A percentile compares a stretch with the other conserved stretches of the same genome.
Evolutionary conservation across 1,139 yeast genomes (phyloP).

Genomic region (Debaryomycetaceae sp.): DNA sequence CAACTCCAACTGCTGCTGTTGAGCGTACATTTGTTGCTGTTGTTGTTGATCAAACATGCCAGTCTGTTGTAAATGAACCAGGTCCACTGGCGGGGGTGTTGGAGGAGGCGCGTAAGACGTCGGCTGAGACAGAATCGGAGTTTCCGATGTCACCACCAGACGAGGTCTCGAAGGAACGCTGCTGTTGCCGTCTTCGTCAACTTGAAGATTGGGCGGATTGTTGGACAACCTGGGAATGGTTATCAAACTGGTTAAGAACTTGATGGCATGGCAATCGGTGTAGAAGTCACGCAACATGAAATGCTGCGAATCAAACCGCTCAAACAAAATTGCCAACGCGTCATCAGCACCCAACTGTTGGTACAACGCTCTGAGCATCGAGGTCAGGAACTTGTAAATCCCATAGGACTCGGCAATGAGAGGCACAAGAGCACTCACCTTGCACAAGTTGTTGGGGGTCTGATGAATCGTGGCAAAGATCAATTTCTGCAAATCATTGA

Average conservation of each 20-base stretch:
- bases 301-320: constrained; percentile 78
- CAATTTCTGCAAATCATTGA: constrained; percentile 74
- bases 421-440: constrained; percentile 84
- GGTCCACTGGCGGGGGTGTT: constrained; percentile 41
- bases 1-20: constrained; percentile 54
- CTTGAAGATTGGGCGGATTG: constrained; percentile 63
- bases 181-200: constrained; percentile 40
- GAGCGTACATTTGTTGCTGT: constrained; percentile 65
- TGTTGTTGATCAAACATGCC: constrained; percentile 32
- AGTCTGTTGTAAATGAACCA: constrained; percentile 44
- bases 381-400: constrained; percentile 80
- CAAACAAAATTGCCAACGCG: constrained; percentile 69
- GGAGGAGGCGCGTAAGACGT: constrained; percentile 24
- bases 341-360: constrained; percentile 74
- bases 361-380: constrained; percentile 88
- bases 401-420: constrained; percentile 93
- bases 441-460: constrained; percentile 70
- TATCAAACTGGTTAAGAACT: constrained; percentile 76
- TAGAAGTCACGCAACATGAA: constrained; percentile 76
- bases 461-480: constrained; percentile 71
- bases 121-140: constrained; percentile 30
- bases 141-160: constrained; percentile 20
- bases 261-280: constrained; percentile 84
- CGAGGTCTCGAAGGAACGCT: constrained; percentile 36
- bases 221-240: constrained; percentile 78